Percentiles rank a stretch among this genome's conserved stretches.
Conservation (phyloP, 2,329 filamentous ascomycete species). For the Calonectria henricotiae region DNA sequence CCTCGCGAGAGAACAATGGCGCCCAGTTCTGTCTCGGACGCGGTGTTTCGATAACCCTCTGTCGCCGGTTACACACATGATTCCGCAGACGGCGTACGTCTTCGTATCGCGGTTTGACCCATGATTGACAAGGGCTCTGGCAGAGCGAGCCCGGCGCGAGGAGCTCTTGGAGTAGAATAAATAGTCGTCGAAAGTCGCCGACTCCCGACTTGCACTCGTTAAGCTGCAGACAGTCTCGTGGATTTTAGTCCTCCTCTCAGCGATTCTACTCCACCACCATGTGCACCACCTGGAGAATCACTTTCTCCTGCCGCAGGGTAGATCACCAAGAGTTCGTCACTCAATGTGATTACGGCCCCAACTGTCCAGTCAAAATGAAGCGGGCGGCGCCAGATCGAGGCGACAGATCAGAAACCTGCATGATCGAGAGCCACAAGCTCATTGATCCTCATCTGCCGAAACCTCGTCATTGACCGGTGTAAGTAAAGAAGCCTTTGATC, state of each 20-base stretch:
- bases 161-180: conserved; percentile 12
- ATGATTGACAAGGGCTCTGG: conserved; percentile 14
- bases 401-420: conserved; percentile 37
- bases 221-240: conserved; percentile 5
- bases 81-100: not conserved
- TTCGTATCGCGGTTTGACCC: conserved; percentile 2
- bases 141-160: not conserved
- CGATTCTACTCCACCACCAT: conserved; percentile 19
- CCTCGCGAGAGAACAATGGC: conserved; percentile 13
- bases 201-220: not conserved
- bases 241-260: conserved; percentile 19
- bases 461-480: conserved; percentile 27
- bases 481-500: conserved; percentile 5
- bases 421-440: conserved; percentile 31
- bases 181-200: conserved; percentile 4
- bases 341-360: conserved; percentile 28
- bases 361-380: conserved; percentile 36
- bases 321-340: conserved; percentile 30
- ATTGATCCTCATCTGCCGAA: conserved; percentile 35
- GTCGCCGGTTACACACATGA: conserved; percentile 3
- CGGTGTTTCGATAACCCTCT: conserved; percentile 4
- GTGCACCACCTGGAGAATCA: conserved; percentile 33
- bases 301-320: conserved; percentile 30
- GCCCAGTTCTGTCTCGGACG: conserved; percentile 4
- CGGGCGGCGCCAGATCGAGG: conserved; percentile 30